Evolutionary conservation across 2,329 filamentous ascomycete species (phyloP).

Genomic region (Ascochyta viciae-villosae): DNA sequence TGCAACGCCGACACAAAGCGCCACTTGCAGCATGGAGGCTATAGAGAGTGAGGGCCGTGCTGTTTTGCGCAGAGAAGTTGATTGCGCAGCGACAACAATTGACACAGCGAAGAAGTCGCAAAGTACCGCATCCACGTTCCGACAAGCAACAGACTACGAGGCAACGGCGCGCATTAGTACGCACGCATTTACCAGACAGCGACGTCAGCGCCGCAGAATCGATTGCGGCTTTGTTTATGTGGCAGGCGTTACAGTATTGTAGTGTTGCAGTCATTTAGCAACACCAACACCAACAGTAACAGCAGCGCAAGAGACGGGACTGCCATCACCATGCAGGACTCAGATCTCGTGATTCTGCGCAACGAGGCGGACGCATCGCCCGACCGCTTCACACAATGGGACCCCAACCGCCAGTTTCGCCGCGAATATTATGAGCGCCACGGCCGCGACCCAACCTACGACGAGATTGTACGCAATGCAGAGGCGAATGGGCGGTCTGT

Average conservation of each 20-base stretch:
- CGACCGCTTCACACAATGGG: conserved; percentile 38
- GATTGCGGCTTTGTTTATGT: background rate
- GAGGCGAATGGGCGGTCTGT: conserved; percentile 15
- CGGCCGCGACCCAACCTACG: conserved; percentile 26
- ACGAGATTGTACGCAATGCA: conserved; percentile 13
- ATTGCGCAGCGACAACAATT: background rate
- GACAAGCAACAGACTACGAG: conserved; percentile 13
- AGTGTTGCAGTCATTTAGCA: background rate
- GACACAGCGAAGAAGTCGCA: background rate
- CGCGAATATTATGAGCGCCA: conserved; percentile 33
- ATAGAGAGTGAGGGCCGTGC: background rate
- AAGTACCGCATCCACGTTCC: conserved; percentile 8
- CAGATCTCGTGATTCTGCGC: conserved; percentile 39
- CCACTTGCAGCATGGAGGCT: background rate
- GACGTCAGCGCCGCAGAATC: conserved; percentile 11
- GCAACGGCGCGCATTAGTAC: conserved; percentile 7
- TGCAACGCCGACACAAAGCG: conserved; percentile 13
- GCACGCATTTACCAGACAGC: conserved; percentile 9
- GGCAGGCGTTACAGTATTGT: background rate
- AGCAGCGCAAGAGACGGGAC: background rate
- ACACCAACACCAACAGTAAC: background rate
- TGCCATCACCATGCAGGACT: conserved; percentile 35
- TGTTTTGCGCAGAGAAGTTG: background rate
- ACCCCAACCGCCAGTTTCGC: conserved; percentile 35
- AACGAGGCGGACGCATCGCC: conserved; percentile 40